phyloP scores from a whole-genome alignment of 495 filamentous ascomycete genomes.

The Podospora didyma region DNA sequence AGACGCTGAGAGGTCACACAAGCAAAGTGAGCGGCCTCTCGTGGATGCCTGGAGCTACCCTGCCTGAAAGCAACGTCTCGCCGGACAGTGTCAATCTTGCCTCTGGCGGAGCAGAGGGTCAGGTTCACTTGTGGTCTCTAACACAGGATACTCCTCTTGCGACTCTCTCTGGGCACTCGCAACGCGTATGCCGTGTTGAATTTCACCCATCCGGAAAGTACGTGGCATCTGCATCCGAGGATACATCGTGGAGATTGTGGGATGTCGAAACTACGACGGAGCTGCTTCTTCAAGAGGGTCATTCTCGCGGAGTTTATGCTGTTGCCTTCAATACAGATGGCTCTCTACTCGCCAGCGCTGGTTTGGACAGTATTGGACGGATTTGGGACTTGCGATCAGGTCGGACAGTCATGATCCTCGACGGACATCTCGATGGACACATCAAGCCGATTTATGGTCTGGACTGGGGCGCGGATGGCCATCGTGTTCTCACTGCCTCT shows the following conservation, averaged over 20 bases:
- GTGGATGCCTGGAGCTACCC: slow-evolving; percentile 83
- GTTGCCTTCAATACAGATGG: slow-evolving; percentile 88
- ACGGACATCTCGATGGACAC: slow-evolving; percentile 76
- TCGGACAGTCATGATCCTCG: slow-evolving; percentile 91
- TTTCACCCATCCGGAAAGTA: slow-evolving; percentile 92
- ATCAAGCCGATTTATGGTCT: slow-evolving; percentile 89
- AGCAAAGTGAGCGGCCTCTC: slow-evolving; percentile 85
- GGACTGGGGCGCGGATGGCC: slow-evolving; percentile 88
- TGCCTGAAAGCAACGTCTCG: slow-evolving; percentile 64
- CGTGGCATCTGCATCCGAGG: slow-evolving; percentile 88
- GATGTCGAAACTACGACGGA: slow-evolving; percentile 82
- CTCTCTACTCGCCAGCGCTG: slow-evolving; percentile 82
- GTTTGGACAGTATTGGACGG: slow-evolving; percentile 87
- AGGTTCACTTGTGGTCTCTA: slow-evolving; percentile 87
- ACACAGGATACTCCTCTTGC: slow-evolving; percentile 75
- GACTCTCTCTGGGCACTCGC: slow-evolving; percentile 80
- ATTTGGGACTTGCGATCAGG: slow-evolving; percentile 97
- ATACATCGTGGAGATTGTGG: slow-evolving; percentile 97
- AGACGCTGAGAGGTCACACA: slow-evolving; percentile 72
- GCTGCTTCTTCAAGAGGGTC: slow-evolving; percentile 87
- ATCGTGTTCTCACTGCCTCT: slow-evolving; percentile 83
- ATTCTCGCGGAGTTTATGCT: slow-evolving; percentile 86
- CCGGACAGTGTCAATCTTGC: slow-evolving; percentile 76
- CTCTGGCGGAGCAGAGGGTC: slow-evolving; percentile 85
- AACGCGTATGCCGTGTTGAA: slow-evolving; percentile 84